Conservation (phyloP, 495 filamentous ascomycete genomes). For the Daldinia loculata region DNA sequence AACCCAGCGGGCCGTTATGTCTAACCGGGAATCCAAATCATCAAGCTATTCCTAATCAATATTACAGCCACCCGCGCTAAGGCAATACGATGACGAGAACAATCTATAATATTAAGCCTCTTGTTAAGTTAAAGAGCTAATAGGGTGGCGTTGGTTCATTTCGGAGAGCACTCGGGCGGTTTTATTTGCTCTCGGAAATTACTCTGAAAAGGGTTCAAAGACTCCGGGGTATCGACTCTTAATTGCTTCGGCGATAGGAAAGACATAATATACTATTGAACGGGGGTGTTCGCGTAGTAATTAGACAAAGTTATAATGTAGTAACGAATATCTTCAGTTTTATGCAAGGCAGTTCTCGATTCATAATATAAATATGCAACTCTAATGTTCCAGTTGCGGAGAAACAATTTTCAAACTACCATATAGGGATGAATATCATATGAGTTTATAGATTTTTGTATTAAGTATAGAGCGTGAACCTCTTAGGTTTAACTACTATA, state of each 20-base stretch:
- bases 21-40: not conserved
- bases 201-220: not conserved
- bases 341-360: not conserved
- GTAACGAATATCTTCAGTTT: not conserved
- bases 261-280: not conserved
- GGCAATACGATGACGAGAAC: not conserved
- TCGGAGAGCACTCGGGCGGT: not conserved
- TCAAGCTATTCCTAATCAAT: not conserved
- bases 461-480: not conserved
- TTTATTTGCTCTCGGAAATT: constrained; percentile 1
- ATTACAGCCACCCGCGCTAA: not conserved
- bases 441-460: not conserved
- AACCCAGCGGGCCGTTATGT: not conserved
- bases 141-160: not conserved
- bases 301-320: not conserved
- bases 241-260: not conserved
- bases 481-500: not conserved
- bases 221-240: not conserved
- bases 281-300: not conserved
- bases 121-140: not conserved
- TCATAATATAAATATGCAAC: not conserved
- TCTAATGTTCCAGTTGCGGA: not conserved
- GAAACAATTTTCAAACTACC: not conserved
- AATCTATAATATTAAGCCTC: not conserved
- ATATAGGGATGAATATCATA: not conserved